These are phyloP conservation scores for Colletotrichum musicola DNA, from an alignment of 2,329 filamentous ascomycete genomes.

Conservation along the genomic window DNA sequence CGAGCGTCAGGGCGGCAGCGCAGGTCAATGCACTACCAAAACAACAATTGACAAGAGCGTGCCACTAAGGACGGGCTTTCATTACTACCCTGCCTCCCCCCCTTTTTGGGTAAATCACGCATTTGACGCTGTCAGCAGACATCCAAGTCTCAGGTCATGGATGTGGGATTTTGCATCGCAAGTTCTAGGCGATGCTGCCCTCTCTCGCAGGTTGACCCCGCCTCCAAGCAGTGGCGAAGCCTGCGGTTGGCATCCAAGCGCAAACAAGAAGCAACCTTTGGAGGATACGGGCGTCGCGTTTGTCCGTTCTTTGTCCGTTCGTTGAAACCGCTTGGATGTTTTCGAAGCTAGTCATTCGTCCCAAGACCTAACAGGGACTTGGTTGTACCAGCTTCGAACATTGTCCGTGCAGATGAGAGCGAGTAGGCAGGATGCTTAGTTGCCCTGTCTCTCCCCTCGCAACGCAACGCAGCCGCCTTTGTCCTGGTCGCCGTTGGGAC, in stretches of 20 bases:
- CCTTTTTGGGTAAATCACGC: not conserved
- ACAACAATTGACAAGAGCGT: not conserved
- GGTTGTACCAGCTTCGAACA: not conserved
- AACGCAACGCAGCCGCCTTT: not conserved
- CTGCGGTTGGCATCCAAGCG: slow-evolving; percentile 1
- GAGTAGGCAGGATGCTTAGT: not conserved
- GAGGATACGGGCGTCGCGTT: not conserved
- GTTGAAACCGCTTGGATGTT: slow-evolving; percentile 6
- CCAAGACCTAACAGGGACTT: not conserved
- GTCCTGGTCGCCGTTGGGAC: not conserved
- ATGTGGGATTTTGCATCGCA: not conserved
- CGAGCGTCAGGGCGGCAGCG: slow-evolving; percentile 3
- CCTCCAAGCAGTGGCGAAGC: slow-evolving; percentile 15
- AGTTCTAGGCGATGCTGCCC: not conserved
- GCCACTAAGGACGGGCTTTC: slow-evolving; percentile 10
- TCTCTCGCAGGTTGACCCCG: not conserved
- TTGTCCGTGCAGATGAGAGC: slow-evolving; percentile 21
- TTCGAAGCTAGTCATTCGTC: slow-evolving; percentile 25
- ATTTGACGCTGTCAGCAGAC: not conserved
- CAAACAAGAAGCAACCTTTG: not conserved
- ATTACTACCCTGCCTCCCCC: not conserved
- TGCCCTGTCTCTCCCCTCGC: too few species aligned
- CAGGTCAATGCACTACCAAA: too few species aligned
- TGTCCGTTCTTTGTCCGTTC: not conserved
- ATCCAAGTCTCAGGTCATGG: slow-evolving; percentile 14